Evolutionary conservation across 2,329 filamentous ascomycete genomes (phyloP), one percentile per base, ranked within the genome.

Genomic region (Dothistroma pini): DNA sequence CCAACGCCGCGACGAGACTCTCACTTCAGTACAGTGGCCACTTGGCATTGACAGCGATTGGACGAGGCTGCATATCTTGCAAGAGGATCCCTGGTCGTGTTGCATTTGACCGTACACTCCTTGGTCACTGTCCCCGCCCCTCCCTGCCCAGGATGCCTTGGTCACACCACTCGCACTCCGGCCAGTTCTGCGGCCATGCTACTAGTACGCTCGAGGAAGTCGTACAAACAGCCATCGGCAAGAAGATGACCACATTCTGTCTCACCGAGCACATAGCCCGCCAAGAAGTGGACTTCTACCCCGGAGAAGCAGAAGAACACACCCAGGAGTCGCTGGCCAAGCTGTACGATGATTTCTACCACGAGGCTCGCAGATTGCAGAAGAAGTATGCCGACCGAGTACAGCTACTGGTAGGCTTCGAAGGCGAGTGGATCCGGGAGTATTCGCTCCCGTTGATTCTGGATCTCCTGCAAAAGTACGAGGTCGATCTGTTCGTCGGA

Each of bases 141-240:
- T 51, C 10, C 49, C 49, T 29, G 14, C 49, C 52, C 41, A 60
- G 34, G 9, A 97, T 97, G 95, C 93, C 93, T 1, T 96, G 96
- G 79, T 96, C 95, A 4, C 96, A 97, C 81, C 95, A 99, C 77
- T 96, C 91, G 72, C 95, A 99, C 79, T 97, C 95, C 41, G 95
- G 95, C 65, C 91, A 99, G 75, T 99, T 99, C 80, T 99, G 95
- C 79, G 88, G 88, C 10, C 95, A 99, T 79, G 95, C 95, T 55
- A 86, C 89, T 73, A 86, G 96, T 74, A 83, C 86, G 21, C 84
- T 99, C 10, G 93, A 97, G 75, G 87, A 91, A 66, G 85, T 97
- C 54, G 81, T 97, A 69, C 84, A 87, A 71, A 84, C 87, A 12
- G 93, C 93, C 66, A 91, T 97, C 68, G 77, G 82, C 53, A 83